These are phyloP conservation scores for Scenedesmus sp. DNA, from an alignment of 163 green algal species.

Conservation along the genomic window DNA sequence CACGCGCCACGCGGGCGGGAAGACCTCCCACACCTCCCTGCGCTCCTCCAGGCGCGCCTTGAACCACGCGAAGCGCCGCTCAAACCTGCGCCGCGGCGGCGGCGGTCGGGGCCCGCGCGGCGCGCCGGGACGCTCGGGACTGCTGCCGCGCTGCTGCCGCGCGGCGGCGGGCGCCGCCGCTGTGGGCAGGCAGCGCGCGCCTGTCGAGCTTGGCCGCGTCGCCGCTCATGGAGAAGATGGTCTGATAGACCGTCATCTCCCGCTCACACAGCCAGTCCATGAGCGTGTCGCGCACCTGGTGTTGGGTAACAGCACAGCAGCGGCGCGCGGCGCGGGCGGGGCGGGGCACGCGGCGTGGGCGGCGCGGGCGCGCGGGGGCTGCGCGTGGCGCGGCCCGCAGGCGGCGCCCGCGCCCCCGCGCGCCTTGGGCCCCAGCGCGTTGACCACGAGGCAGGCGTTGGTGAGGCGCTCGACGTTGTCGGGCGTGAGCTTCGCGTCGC, in stretches of 20 bases:
- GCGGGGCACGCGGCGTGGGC: too few relatives aligned
- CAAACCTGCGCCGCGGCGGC: too few relatives aligned
- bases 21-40: slow-evolving; percentile 90
- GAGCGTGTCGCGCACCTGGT: slow-evolving; percentile 90
- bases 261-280: slow-evolving; percentile 89
- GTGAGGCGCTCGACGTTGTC: slow-evolving; percentile 88
- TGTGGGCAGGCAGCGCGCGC: too few relatives aligned
- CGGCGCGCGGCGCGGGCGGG: neutral
- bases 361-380: too few relatives aligned
- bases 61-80: slow-evolving; percentile 64
- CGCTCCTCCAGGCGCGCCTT: slow-evolving; percentile 82
- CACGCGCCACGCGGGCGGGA: slow-evolving; percentile 90
- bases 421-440: slow-evolving; percentile 78
- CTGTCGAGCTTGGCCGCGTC: slow-evolving; percentile 90
- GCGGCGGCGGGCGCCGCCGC: too few relatives aligned
- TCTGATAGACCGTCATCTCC: slow-evolving; percentile 91
- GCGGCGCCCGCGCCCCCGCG: neutral
- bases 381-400: neutral
- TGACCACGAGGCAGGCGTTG: slow-evolving; percentile 85
- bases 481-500: slow-evolving; percentile 65
- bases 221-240: slow-evolving; percentile 75
- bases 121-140: too few relatives aligned
- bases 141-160: too few relatives aligned
- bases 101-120: too few relatives aligned
- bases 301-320: neutral